A percentile compares a stretch with the other conserved stretches of the same genome.
These are phyloP conservation scores for Toxoplasma gondii DNA, from an alignment of 169 alveolate genomes.

Conservation along the genomic window DNA sequence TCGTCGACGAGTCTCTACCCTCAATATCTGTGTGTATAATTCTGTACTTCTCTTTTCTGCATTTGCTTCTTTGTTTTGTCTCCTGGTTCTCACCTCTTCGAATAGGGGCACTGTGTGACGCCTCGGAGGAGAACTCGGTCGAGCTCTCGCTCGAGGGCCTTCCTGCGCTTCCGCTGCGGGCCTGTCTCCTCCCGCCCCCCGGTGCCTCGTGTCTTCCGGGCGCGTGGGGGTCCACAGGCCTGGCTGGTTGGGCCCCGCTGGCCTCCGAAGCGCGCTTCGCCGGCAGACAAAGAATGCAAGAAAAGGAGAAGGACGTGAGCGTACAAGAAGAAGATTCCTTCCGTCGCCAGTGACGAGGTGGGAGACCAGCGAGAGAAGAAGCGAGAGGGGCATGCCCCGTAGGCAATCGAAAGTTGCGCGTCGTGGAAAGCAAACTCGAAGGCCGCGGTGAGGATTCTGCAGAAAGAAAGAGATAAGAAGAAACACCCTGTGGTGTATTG, in stretches of 20 bases:
- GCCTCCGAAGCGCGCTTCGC: not conserved
- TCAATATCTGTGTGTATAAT: too few species aligned
- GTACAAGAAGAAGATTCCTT: not conserved
- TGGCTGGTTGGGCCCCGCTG: not conserved
- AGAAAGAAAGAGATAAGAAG: too few species aligned
- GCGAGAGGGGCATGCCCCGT: not conserved
- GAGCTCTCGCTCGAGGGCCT: not conserved
- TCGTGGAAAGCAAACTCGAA: not conserved
- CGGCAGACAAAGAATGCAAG: not conserved
- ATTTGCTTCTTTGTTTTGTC: not conserved
- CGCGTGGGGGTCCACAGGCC: too few species aligned
- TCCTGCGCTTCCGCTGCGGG: not conserved
- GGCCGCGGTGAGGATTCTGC: not conserved
- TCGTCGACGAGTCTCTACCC: too few species aligned
- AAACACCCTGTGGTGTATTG: too few species aligned
- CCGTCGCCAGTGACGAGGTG: not conserved
- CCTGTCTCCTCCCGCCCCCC: not conserved
- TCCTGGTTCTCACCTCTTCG: not conserved
- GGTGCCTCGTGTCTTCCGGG: not conserved
- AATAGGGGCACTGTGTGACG: constrained; percentile 27
- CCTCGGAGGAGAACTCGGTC: not conserved
- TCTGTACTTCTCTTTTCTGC: not conserved
- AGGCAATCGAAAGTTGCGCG: not conserved
- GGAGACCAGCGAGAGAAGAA: not conserved
- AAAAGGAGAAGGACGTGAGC: not conserved